Evolutionary conservation across 2,329 filamentous ascomycete species (phyloP).

Genomic region (Aspergillus pseudoviridinutans): DNA sequence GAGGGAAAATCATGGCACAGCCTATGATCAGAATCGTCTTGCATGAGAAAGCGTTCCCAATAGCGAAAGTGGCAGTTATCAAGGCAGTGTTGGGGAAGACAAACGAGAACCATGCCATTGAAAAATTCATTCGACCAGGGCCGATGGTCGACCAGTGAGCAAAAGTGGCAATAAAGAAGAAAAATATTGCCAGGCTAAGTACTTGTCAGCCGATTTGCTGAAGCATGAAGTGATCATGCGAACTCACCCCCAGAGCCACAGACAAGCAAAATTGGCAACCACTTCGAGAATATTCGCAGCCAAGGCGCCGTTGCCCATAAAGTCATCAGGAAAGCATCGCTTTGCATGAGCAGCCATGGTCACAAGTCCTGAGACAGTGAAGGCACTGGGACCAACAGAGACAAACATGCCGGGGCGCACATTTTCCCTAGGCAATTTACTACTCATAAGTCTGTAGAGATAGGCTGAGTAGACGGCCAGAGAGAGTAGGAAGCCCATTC

Average conservation of each 20-base stretch:
- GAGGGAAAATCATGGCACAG: conserved; percentile 60
- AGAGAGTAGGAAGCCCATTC: conserved; percentile 61
- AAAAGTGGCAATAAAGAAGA: conserved; percentile 75
- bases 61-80: conserved; percentile 66
- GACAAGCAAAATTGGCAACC: conserved; percentile 58
- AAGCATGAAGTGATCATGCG: background rate
- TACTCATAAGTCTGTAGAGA: conserved; percentile 82
- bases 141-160: conserved; percentile 67
- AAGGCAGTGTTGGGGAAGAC: conserved; percentile 77
- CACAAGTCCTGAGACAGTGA: conserved; percentile 60
- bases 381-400: conserved; percentile 70
- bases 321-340: conserved; percentile 46
- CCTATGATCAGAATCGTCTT: conserved; percentile 62
- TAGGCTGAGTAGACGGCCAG: conserved; percentile 83
- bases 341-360: conserved; percentile 53
- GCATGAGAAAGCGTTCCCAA: conserved; percentile 60
- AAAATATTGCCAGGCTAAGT: conserved; percentile 67
- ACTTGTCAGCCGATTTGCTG: conserved; percentile 8
- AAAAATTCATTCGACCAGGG: conserved; percentile 63
- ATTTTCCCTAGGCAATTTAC: conserved; percentile 73
- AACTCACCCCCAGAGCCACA: conserved; percentile 71
- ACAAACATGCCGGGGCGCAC: conserved; percentile 83
- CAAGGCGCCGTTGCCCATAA: conserved; percentile 55
- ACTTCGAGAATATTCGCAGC: conserved; percentile 54
- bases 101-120: conserved; percentile 84